Evolutionary conservation across 306 rosid species (phyloP), one percentile per base, ranked within the genome.

Genomic region (Herpetospermum pedunculosum): DNA sequence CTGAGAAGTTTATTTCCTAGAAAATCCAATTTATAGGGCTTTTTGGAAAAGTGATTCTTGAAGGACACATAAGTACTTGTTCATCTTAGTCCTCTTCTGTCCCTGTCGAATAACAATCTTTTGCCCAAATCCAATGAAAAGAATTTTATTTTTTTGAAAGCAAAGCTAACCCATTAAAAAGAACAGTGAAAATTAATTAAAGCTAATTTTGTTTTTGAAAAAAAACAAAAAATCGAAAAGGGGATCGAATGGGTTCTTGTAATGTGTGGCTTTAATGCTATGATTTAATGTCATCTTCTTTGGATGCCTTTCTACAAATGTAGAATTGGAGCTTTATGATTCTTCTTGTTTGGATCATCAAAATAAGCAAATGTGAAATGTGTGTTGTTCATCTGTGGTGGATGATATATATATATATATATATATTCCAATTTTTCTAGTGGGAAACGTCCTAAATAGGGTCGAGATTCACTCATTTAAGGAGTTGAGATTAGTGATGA

Each of bases 71-170:
- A 7, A 67, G 73, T 67, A 67, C 73, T 44, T 16, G 4, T 26
- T 28, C 74, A 69, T 67, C 53, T 4, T 67, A 41, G 23, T 43
- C 73, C 73, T 67, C 73, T 41, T 67, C 73, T 44, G 54, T 69
- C 55, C 73, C 73, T 11, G 3, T 68, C 25, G 74, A 69, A 69
- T 69, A 69, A 69, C 35, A 44, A 44, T 69, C 74, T 69, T 69
- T 69, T 14, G 57, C 53, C 30, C 53, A 41, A 16, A 41, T 67
- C 54, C 74, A 69, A 44, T 28, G 41, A 26, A 69, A 30, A 41
- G 1, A 26, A 25, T 19, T 38, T 64, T 1, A 8, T 16, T 62
- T 18, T 37, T 16, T 62, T 7, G 8, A 35, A 63, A 58, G 3
- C 2, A 67, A 67, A 14, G 21, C 40, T 58, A 55, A 7, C 67